A percentile compares a stretch with the other conserved stretches of the same genome.
Conservation (phyloP, 78 protist species). For the Dictyostelium intermedium region DNA sequence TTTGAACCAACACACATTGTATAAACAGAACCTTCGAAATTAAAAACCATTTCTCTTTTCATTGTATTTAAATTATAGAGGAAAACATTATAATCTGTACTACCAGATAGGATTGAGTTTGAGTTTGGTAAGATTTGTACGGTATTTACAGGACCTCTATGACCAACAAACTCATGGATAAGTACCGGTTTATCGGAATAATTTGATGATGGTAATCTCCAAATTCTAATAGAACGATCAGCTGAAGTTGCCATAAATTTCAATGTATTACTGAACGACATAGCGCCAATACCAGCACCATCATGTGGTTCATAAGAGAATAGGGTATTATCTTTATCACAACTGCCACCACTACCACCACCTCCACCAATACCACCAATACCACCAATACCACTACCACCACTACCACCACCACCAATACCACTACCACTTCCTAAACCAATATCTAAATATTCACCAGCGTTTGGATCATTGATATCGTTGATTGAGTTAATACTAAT, state of each 20-base stretch:
- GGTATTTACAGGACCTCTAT: slow-evolving; percentile 1
- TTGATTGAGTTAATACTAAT: neutral
- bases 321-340: neutral
- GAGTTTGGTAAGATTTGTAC: neutral
- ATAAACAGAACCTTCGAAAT: slow-evolving; percentile 23
- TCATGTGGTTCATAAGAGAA: neutral
- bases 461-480: neutral
- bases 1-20: slow-evolving; percentile 6
- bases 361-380: neutral
- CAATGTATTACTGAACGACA: neutral
- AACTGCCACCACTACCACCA: neutral
- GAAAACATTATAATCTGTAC: slow-evolving; percentile 4
- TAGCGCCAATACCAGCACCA: neutral
- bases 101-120: neutral
- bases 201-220: neutral
- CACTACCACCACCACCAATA: neutral
- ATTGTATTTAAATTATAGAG: neutral
- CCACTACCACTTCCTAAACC: neutral
- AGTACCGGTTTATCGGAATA: neutral
- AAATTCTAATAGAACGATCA: slow-evolving; percentile 10
- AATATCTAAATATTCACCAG: neutral
- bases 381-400: neutral
- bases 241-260: neutral
- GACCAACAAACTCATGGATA: neutral
- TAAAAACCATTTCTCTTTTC: neutral